These are phyloP conservation scores for Microdochium paspali DNA, from an alignment of 2,329 filamentous ascomycete species.

Conservation along the genomic window DNA sequence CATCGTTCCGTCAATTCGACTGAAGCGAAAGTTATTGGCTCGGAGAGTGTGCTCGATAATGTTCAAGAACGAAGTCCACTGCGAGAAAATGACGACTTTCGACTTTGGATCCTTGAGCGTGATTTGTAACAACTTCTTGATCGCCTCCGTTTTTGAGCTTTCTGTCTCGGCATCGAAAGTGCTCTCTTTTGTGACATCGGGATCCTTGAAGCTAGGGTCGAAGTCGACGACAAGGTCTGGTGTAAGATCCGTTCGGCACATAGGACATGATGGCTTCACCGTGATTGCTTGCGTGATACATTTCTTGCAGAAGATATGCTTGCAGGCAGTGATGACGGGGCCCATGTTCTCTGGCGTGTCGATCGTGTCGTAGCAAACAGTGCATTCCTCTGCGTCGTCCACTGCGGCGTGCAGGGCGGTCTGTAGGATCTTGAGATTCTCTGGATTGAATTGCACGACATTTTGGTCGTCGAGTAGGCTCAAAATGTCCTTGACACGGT, in stretches of 20 bases:
- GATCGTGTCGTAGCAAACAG: conserved; percentile 68
- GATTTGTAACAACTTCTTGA: conserved; percentile 66
- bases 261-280: conserved; percentile 70
- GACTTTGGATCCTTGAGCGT: conserved; percentile 53
- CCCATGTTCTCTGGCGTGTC: conserved; percentile 27
- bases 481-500: conserved; percentile 65
- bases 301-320: conserved; percentile 64
- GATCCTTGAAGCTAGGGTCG: conserved; percentile 29
- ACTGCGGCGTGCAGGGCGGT: conserved; percentile 67
- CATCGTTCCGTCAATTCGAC: conserved; percentile 78
- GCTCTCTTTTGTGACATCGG: not conserved
- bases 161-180: conserved; percentile 34
- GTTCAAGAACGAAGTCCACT: conserved; percentile 68
- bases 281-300: conserved; percentile 72
- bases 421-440: conserved; percentile 65
- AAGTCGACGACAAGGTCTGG: conserved; percentile 49
- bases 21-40: conserved; percentile 50
- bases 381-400: conserved; percentile 74
- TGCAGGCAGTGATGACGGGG: conserved; percentile 78
- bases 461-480: conserved; percentile 57
- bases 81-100: conserved; percentile 67
- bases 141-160: conserved; percentile 74
- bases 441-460: conserved; percentile 59
- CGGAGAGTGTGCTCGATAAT: conserved; percentile 61
- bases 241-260: conserved; percentile 65